Evolutionary conservation across 1,284 basidiomycete species (phyloP).

Genomic region (Austropuccinia psidii): DNA sequence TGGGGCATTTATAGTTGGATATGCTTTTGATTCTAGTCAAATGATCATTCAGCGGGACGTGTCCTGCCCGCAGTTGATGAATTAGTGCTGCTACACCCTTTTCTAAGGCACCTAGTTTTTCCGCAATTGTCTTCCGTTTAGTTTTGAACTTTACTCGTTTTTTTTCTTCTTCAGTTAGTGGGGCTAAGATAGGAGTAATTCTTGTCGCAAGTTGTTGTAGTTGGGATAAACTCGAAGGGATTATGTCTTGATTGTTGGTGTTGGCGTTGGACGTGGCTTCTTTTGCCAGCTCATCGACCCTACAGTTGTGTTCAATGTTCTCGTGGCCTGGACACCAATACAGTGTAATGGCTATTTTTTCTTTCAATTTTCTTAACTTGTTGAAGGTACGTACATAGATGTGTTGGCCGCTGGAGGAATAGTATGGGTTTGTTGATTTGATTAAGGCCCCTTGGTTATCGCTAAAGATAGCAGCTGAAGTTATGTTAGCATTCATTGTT

Average conservation of each 20-base stretch:
- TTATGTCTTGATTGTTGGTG: background rate
- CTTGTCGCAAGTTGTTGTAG: background rate
- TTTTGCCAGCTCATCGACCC: background rate
- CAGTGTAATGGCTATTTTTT: background rate
- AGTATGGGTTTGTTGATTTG: background rate
- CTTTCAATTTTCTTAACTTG: background rate
- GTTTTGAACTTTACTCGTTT: background rate
- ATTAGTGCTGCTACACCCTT: background rate
- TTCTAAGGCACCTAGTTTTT: background rate
- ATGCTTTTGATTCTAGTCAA: background rate
- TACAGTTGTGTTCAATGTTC: background rate
- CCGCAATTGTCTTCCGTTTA: background rate
- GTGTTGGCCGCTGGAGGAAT: background rate
- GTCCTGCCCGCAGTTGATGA: background rate
- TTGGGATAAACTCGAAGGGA: background rate
- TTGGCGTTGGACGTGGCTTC: too few species aligned
- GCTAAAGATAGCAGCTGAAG: background rate
- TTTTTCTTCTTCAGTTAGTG: background rate
- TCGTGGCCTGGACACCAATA: background rate
- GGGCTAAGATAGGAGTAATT: background rate
- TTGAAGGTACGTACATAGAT: background rate
- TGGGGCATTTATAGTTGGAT: too few species aligned
- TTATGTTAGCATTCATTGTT: too few species aligned
- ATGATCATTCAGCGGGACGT: background rate
- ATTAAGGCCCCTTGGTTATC: slow-evolving; percentile 5